Percentiles rank a stretch among this genome's conserved stretches.
These are phyloP conservation scores for Helicostylum pulchrum DNA, from an alignment of 192 early-diverging fungal genomes.

Conservation along the genomic window DNA sequence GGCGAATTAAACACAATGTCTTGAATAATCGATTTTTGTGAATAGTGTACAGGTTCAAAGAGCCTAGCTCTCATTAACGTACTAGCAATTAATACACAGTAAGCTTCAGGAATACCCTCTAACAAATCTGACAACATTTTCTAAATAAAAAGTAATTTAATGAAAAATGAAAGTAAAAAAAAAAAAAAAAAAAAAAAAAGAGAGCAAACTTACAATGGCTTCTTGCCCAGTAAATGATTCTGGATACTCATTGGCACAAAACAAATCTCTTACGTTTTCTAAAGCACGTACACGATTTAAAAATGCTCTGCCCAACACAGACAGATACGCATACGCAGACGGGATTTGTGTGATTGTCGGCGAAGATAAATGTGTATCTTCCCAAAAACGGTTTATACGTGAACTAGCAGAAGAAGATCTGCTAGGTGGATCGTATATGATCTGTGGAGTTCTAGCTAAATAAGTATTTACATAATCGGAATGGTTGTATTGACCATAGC, in stretches of 20 bases:
- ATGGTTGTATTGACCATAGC: neutral
- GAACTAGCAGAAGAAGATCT: neutral
- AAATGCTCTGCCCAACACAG: constrained; percentile 18
- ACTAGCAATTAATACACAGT: constrained; percentile 22
- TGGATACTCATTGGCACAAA: constrained; percentile 35
- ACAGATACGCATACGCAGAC: constrained; percentile 17
- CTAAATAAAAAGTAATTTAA: too few species aligned
- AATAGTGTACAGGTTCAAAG: constrained; percentile 27
- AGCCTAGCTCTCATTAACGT: constrained; percentile 18
- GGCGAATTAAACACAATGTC: constrained; percentile 26
- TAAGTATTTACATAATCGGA: neutral
- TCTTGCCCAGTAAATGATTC: constrained; percentile 30
- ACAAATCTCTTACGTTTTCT: constrained; percentile 33
- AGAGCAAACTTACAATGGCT: constrained; percentile 27
- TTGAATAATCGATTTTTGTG: constrained; percentile 25
- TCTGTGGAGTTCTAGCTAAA: neutral
- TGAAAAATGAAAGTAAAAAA: too few species aligned
- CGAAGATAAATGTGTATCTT: neutral
- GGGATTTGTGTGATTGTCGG: neutral
- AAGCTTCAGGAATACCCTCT: constrained; percentile 14
- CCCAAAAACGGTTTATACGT: neutral
- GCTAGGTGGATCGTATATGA: neutral
- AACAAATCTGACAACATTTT: constrained; percentile 8
- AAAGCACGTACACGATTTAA: constrained; percentile 15
- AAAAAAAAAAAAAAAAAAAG: neutral